Evolutionary conservation across 495 filamentous ascomycete genomes (phyloP).

Genomic region (Xylaria curta): DNA sequence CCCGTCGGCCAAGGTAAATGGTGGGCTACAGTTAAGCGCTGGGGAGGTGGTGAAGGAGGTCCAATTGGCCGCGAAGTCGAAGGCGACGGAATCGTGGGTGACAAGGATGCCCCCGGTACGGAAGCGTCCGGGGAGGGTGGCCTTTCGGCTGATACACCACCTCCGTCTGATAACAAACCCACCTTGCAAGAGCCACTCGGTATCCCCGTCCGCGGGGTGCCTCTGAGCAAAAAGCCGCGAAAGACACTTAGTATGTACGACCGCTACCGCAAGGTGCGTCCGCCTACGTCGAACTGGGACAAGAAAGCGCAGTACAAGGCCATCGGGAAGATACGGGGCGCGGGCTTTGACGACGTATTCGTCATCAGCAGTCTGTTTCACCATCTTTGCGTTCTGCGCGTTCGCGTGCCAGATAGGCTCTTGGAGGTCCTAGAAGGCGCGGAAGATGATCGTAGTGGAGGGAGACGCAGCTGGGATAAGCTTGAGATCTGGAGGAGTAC

Average conservation of each 20-base stretch:
- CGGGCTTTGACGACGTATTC: conserved; percentile 70
- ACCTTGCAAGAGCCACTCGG: conserved; percentile 18
- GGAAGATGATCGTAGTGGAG: conserved; percentile 8
- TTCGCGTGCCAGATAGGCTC: conserved; percentile 72
- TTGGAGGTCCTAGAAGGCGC: conserved; percentile 58
- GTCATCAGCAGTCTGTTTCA: conserved; percentile 83
- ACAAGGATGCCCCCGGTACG: conserved; percentile 46
- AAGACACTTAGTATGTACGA: conserved; percentile 60
- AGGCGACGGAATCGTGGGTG: conserved; percentile 47
- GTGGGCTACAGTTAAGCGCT: conserved; percentile 78
- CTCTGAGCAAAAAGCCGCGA: conserved; percentile 50
- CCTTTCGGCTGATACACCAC: conserved; percentile 1
- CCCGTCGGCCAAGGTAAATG: conserved; percentile 76
- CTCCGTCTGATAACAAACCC: conserved; percentile 9
- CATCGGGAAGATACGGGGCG: conserved; percentile 65
- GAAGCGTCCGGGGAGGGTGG: conserved; percentile 15
- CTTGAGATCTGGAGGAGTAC: conserved; percentile 70
- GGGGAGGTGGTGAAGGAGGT: conserved; percentile 75
- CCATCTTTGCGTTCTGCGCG: conserved; percentile 76
- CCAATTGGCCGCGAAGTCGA: conserved; percentile 64
- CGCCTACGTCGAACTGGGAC: conserved; percentile 76
- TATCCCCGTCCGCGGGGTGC: conserved; percentile 53
- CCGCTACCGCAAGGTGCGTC: conserved; percentile 64
- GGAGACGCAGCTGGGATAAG: conserved; percentile 54
- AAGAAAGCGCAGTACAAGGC: conserved; percentile 72